phyloP scores from a whole-genome alignment of 768 basidiomycete species.

The Terana coerulea region DNA sequence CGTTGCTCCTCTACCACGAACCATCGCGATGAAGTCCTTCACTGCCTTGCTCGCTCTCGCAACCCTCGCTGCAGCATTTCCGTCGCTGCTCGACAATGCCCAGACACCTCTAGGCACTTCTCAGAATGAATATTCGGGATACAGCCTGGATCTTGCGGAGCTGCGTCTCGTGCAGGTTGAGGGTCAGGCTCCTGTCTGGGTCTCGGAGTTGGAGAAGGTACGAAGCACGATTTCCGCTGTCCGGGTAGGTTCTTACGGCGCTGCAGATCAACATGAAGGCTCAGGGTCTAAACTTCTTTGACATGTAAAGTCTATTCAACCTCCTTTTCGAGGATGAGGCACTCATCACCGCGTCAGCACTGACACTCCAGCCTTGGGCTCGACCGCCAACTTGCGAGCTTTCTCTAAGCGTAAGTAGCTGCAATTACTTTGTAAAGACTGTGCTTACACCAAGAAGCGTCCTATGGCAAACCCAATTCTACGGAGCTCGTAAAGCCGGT shows the following conservation, averaged over 20 bases:
- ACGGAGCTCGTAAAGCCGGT: slow-evolving; percentile 57
- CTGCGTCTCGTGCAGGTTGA: slow-evolving; percentile 74
- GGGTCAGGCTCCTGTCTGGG: slow-evolving; percentile 67
- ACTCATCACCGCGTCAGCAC: slow-evolving; percentile 45
- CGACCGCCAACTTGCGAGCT: slow-evolving; percentile 32
- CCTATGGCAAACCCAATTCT: slow-evolving; percentile 57
- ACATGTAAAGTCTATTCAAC: slow-evolving; percentile 51
- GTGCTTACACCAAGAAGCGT: slow-evolving; percentile 30
- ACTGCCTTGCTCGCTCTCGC: slow-evolving; percentile 41
- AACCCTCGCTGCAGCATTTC: slow-evolving; percentile 38
- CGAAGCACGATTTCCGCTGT: slow-evolving; percentile 4
- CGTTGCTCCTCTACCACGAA: not conserved
- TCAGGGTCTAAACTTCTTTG: slow-evolving; percentile 79
- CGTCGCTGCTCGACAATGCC: slow-evolving; percentile 23
- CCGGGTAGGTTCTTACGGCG: not conserved
- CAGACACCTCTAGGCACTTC: slow-evolving; percentile 38
- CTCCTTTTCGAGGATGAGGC: not conserved
- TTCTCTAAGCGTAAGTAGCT: slow-evolving; percentile 9
- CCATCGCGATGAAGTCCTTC: slow-evolving; percentile 45
- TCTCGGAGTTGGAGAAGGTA: slow-evolving; percentile 90
- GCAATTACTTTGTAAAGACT: not conserved
- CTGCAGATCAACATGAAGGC: slow-evolving; percentile 73
- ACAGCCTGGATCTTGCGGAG: slow-evolving; percentile 68
- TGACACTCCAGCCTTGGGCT: slow-evolving; percentile 63
- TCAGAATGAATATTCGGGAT: slow-evolving; percentile 44